Evolutionary conservation across 1,139 yeast genomes (phyloP).

Genomic region (Spathaspora sp.): DNA sequence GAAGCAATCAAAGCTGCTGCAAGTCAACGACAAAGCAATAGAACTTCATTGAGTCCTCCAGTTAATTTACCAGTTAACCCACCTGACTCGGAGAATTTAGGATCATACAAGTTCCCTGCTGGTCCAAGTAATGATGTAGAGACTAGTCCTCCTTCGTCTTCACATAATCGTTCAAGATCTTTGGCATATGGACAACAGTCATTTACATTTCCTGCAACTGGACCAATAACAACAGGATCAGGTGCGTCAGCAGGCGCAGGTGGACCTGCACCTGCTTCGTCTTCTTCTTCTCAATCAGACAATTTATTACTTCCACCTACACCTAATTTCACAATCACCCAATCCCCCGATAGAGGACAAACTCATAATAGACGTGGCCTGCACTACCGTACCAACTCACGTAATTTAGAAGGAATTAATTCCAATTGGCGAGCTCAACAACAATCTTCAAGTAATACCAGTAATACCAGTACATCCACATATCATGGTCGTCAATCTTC

Average conservation of each 20-base stretch:
- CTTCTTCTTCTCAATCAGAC: conserved; percentile 10
- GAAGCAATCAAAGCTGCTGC: conserved; percentile 99
- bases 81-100: conserved; percentile 21
- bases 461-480: conserved; percentile 20
- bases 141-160: conserved; percentile 18
- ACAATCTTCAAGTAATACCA: conserved; percentile 19
- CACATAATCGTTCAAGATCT: conserved; percentile 35
- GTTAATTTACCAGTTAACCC: neutral
- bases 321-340: conserved; percentile 41
- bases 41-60: conserved; percentile 32
- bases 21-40: conserved; percentile 62
- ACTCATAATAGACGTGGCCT: conserved; percentile 46
- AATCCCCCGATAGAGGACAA: conserved; percentile 35
- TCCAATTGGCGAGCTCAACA: conserved; percentile 64
- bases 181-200: conserved; percentile 48
- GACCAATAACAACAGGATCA: conserved; percentile 20
- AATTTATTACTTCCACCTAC: conserved; percentile 43
- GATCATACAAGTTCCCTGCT: conserved; percentile 38
- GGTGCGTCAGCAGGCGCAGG: too few relatives aligned
- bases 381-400: conserved; percentile 55
- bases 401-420: conserved; percentile 48
- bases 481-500: conserved; percentile 16
- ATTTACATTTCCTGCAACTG: conserved; percentile 38
- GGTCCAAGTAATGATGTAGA: conserved; percentile 16
- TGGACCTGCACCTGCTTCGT: too few relatives aligned